Evolutionary conservation across 306 rosid species (phyloP).

Genomic region (Lathyrus aphaca): DNA sequence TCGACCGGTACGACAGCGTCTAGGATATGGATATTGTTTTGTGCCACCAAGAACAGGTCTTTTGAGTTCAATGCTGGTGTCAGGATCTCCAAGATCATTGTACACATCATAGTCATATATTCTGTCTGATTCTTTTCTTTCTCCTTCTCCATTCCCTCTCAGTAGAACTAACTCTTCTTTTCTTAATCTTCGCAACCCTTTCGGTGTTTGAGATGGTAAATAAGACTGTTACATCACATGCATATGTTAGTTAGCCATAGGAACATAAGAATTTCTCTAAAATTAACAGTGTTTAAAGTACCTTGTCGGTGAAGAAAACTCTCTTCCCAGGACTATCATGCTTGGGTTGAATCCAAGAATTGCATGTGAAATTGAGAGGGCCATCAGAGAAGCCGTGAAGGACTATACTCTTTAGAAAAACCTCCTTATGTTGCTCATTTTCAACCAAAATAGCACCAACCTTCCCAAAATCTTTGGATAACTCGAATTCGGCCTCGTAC

Average conservation of each 20-base stretch:
- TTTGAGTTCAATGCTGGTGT: slow-evolving; percentile 26
- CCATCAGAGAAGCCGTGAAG: slow-evolving; percentile 41
- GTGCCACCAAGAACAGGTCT: slow-evolving; percentile 68
- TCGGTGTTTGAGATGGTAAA: slow-evolving; percentile 70
- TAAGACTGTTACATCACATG: slow-evolving; percentile 43
- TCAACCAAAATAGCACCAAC: slow-evolving; percentile 47
- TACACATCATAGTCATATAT: slow-evolving; percentile 75
- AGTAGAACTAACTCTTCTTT: slow-evolving; percentile 49
- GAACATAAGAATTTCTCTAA: background rate
- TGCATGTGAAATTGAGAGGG: slow-evolving; percentile 37
- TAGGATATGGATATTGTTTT: slow-evolving; percentile 59
- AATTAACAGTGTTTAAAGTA: background rate
- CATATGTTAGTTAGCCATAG: background rate
- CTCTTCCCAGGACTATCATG: slow-evolving; percentile 17
- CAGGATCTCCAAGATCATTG: slow-evolving; percentile 76
- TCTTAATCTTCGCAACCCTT: slow-evolving; percentile 55
- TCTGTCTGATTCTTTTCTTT: slow-evolving; percentile 55
- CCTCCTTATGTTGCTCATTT: slow-evolving; percentile 34
- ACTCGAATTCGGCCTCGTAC: slow-evolving; percentile 33
- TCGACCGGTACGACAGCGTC: slow-evolving; percentile 54
- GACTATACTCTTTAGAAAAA: slow-evolving; percentile 37
- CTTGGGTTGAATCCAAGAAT: slow-evolving; percentile 51
- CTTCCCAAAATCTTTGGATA: slow-evolving; percentile 34
- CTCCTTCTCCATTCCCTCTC: slow-evolving; percentile 68
- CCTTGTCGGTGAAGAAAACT: slow-evolving; percentile 54